These are phyloP conservation scores for Penicillium sp. DNA, from an alignment of 2,329 filamentous ascomycete species.

Conservation along the genomic window DNA sequence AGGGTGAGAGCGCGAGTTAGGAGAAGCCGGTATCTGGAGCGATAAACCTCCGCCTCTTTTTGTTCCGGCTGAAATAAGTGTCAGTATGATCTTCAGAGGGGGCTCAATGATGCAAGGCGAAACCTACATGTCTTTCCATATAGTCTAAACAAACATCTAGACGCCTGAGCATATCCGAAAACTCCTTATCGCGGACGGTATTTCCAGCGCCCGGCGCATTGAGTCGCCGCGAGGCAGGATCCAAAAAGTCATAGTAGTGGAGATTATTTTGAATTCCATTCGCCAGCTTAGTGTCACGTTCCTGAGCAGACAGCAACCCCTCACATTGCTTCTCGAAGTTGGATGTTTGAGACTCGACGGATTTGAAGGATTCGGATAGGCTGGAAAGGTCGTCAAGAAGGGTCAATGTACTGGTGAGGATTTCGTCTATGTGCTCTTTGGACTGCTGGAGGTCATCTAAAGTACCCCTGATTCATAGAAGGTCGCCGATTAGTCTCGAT, in stretches of 20 bases:
- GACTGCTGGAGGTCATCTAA: slow-evolving; percentile 80
- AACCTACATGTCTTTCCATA: slow-evolving; percentile 79
- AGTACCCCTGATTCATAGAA: slow-evolving; percentile 63
- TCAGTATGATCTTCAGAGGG: slow-evolving; percentile 5
- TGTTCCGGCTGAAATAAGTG: slow-evolving; percentile 67
- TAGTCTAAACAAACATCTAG: slow-evolving; percentile 91
- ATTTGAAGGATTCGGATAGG: slow-evolving; percentile 82
- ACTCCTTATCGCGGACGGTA: slow-evolving; percentile 80
- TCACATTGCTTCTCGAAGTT: slow-evolving; percentile 92
- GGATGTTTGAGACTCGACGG: slow-evolving; percentile 88
- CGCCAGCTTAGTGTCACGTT: slow-evolving; percentile 75
- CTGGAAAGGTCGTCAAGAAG: slow-evolving; percentile 76
- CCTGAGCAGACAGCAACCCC: slow-evolving; percentile 80
- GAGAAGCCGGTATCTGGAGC: slow-evolving; percentile 82
- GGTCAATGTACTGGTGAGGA: slow-evolving; percentile 76
- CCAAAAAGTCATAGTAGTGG: slow-evolving; percentile 93
- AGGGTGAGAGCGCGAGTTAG: slow-evolving; percentile 71
- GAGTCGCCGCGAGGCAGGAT: slow-evolving; percentile 84
- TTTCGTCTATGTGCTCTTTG: slow-evolving; percentile 77
- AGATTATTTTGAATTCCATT: slow-evolving; percentile 85
- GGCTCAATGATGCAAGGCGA: not conserved
- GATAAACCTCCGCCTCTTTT: slow-evolving; percentile 83
- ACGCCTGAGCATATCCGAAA: slow-evolving; percentile 84
- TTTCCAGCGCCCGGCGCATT: slow-evolving; percentile 90
- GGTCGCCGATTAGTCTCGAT: slow-evolving; percentile 12